These are phyloP conservation scores for Colletotrichum echinochloae DNA, from an alignment of 2,329 filamentous ascomycete species.

Conservation along the genomic window DNA sequence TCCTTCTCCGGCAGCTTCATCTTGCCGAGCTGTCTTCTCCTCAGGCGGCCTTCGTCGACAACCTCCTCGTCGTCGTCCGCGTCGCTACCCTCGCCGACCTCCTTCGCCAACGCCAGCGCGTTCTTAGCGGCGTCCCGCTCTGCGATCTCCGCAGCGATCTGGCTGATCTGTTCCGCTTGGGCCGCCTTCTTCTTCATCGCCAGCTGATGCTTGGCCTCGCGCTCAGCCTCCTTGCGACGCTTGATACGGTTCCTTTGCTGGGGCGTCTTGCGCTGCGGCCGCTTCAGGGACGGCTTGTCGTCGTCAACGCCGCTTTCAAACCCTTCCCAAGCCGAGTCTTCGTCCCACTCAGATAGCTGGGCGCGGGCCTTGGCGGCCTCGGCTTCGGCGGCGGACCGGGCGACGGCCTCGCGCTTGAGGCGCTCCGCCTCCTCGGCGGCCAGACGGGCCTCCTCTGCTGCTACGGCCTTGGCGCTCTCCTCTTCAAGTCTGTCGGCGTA, in stretches of 20 bases:
- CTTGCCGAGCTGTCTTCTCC: conserved; percentile 80
- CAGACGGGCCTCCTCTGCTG: conserved; percentile 80
- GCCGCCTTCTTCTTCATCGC: conserved; percentile 78
- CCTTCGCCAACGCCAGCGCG: conserved; percentile 54
- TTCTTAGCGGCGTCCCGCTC: conserved; percentile 64
- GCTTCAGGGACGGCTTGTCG: conserved; percentile 65
- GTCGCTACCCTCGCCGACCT: conserved; percentile 49
- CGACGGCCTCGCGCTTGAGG: conserved; percentile 75
- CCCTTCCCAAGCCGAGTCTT: conserved; percentile 92
- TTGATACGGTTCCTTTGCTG: conserved; percentile 89
- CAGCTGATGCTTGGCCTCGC: conserved; percentile 78
- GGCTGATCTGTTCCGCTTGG: conserved; percentile 78
- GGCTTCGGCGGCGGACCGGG: conserved; percentile 77
- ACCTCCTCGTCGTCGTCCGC: conserved; percentile 66
- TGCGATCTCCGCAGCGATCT: conserved; percentile 73
- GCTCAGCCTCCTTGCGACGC: conserved; percentile 88
- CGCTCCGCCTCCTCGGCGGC: conserved; percentile 75
- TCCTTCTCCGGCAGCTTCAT: conserved; percentile 80
- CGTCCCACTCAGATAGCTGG: conserved; percentile 78
- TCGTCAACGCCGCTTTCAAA: conserved; percentile 86
- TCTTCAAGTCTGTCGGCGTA: conserved; percentile 82
- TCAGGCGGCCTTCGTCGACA: conserved; percentile 72
- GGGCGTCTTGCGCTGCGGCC: conserved; percentile 86
- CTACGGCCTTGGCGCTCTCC: conserved; percentile 83
- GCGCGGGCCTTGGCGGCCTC: conserved; percentile 78